Evolutionary conservation across 148 eudicot species (phyloP).

Genomic region (Vaccinium darrowii): DNA sequence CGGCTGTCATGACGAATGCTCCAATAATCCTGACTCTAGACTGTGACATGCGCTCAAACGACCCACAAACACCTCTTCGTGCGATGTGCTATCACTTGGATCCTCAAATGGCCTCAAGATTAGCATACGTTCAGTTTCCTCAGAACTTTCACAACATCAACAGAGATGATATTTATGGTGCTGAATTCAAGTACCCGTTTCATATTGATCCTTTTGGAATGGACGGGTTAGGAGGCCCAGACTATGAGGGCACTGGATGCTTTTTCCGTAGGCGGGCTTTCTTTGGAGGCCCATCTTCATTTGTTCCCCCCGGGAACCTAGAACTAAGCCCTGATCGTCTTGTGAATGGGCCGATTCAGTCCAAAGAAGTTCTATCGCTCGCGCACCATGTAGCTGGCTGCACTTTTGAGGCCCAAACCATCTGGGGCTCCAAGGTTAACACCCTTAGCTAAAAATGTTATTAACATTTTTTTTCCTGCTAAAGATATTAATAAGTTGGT

Average conservation of each 20-base stretch:
- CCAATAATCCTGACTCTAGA: conserved; percentile 70
- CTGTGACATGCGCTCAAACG: conserved; percentile 81
- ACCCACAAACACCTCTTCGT: conserved; percentile 58
- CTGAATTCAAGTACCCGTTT: conserved; percentile 49
- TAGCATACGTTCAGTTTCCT: conserved; percentile 72
- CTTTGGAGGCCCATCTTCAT: conserved; percentile 40
- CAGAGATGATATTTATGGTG: conserved; percentile 51
- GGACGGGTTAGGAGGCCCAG: conserved; percentile 77
- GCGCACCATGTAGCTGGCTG: conserved; percentile 37
- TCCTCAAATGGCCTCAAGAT: conserved; percentile 25
- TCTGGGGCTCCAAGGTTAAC: conserved; percentile 50
- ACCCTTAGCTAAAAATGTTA: no score
- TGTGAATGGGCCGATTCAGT: conserved; percentile 24
- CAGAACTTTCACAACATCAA: conserved; percentile 60
- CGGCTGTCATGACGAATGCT: conserved; percentile 73
- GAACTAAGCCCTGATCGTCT: conserved; percentile 28
- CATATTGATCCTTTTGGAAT: conserved; percentile 50
- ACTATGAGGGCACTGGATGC: conserved; percentile 65
- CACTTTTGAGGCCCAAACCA: conserved; percentile 28
- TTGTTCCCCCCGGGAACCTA: conserved; percentile 21
- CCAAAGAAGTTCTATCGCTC: conserved; percentile 22
- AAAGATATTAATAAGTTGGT: neutral
- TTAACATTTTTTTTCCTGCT: no score
- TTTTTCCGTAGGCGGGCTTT: conserved; percentile 66
- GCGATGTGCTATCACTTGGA: conserved; percentile 59